These are phyloP conservation scores for Aspergillus ochraceus DNA, from an alignment of 2,329 filamentous ascomycete species.

Conservation along the genomic window DNA sequence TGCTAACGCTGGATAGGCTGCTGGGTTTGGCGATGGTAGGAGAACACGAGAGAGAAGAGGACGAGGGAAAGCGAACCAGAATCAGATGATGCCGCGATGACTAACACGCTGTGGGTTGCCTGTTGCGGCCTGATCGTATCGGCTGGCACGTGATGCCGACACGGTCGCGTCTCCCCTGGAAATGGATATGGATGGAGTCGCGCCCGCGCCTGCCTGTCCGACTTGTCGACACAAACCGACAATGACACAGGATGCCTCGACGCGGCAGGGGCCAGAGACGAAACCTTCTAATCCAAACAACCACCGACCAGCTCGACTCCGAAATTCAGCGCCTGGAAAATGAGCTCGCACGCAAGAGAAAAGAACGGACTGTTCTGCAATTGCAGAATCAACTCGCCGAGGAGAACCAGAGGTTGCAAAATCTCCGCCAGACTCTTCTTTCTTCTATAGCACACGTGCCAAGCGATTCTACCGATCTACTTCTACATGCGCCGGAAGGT, in stretches of 20 bases:
- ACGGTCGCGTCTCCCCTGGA: neutral
- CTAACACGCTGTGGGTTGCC: neutral
- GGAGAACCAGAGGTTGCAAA: slow-evolving; percentile 1
- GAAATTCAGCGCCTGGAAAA: slow-evolving; percentile 4
- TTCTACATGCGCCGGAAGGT: neutral
- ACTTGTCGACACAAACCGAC: too few species aligned
- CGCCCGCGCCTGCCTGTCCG: too few species aligned
- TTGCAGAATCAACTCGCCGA: slow-evolving; percentile 4
- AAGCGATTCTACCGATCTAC: too few species aligned
- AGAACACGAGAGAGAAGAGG: too few species aligned
- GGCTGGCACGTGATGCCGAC: neutral
- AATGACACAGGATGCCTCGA: too few species aligned
- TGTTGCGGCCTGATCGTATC: too few species aligned
- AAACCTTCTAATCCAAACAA: neutral
- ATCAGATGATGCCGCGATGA: neutral
- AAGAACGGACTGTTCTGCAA: slow-evolving; percentile 7
- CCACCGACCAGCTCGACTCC: neutral
- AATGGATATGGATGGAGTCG: too few species aligned
- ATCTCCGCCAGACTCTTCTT: neutral
- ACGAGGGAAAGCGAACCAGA: neutral
- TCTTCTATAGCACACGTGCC: too few species aligned
- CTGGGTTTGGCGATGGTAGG: neutral
- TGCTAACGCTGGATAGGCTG: neutral
- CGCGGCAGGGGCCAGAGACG: too few species aligned
- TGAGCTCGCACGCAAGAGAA: slow-evolving; percentile 2